Percentiles rank a stretch among this genome's conserved stretches.
phyloP scores from a whole-genome alignment of 73 alveolate genomes.

The Paramecium tetraurelia region DNA sequence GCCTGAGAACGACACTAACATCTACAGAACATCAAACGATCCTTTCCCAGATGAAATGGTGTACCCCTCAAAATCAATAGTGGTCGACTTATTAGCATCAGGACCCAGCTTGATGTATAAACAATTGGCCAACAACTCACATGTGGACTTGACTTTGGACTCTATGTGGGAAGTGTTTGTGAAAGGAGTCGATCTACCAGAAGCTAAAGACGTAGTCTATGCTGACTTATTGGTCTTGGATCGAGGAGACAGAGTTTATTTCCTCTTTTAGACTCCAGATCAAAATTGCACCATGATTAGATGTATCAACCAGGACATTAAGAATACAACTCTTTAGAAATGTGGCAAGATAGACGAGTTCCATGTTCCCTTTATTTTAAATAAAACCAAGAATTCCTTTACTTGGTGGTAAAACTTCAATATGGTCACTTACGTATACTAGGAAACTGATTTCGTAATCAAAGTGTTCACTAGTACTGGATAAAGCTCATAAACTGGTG shows the following conservation, averaged over 20 bases:
- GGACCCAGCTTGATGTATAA: conserved; percentile 18
- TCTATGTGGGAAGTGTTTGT: neutral
- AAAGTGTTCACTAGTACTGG: neutral
- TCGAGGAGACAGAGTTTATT: neutral
- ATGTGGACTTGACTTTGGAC: neutral
- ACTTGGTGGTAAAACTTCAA: neutral
- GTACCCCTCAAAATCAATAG: neutral
- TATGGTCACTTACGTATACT: neutral
- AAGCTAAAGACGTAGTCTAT: neutral
- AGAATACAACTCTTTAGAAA: neutral
- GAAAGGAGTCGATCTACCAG: conserved; percentile 1
- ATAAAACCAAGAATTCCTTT: neutral
- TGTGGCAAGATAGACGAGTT: neutral
- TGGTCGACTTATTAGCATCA: neutral
- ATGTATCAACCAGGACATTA: neutral
- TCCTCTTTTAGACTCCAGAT: neutral
- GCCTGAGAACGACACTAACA: neutral
- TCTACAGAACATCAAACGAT: neutral
- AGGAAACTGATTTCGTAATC: neutral
- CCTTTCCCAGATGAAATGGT: neutral
- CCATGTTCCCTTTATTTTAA: neutral
- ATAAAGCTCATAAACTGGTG: neutral
- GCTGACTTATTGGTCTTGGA: neutral
- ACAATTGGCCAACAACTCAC: neutral
- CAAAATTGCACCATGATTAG: neutral